Evolutionary conservation across 2,329 filamentous ascomycete genomes (phyloP), one percentile per base, ranked within the genome.

Genomic region (Diaporthe nobilis): DNA sequence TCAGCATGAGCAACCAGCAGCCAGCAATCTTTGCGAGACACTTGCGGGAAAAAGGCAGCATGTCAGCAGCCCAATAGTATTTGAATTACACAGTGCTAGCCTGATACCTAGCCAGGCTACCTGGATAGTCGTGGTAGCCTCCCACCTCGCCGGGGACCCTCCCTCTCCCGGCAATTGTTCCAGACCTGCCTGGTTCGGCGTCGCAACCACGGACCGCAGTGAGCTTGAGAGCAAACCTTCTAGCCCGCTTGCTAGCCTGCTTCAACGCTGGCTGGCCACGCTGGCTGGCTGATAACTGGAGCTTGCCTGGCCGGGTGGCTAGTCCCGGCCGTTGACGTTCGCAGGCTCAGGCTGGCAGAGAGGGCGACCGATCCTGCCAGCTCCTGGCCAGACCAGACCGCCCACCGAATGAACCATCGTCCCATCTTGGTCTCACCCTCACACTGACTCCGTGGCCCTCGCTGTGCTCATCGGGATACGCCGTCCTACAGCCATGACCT

Each of bases 171-270:
- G 31, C 22, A 20, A 25, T 39, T 39, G 65, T 68, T 68, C 65
- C 65, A 68, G 65, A 68, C 44, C 28, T 51, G 65, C 65, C 47
- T 39, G 47, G 47, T 22, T 68, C 65, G 47, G 13, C 65, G 65
- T 68, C 65, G 65, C 65, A 53, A 68, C 65, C 65, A 42, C 65
- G n/a, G 65, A 39, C 65, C 31, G 65, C 47, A 39, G 63, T 39
- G 25, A 39, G 63, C 63, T 53, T 53, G 47, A 53, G 47, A 53
- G 47, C 63, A 53, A 68, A 68, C 47, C 63, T 68, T 68, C 31
- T 53, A 67, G 63, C n/a, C 63, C 4, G 47, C 31, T 22, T 34
- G 63, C 47, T 68, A 68, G 63, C 63, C 63, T 68, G 63, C 63
- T 53, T 53, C 63, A 53, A 53, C 47, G 44, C 28, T 44, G 60